These are phyloP conservation scores for Stephanodiscus triporus DNA, from an alignment of 108 stramenopile genomes.

Conservation along the genomic window DNA sequence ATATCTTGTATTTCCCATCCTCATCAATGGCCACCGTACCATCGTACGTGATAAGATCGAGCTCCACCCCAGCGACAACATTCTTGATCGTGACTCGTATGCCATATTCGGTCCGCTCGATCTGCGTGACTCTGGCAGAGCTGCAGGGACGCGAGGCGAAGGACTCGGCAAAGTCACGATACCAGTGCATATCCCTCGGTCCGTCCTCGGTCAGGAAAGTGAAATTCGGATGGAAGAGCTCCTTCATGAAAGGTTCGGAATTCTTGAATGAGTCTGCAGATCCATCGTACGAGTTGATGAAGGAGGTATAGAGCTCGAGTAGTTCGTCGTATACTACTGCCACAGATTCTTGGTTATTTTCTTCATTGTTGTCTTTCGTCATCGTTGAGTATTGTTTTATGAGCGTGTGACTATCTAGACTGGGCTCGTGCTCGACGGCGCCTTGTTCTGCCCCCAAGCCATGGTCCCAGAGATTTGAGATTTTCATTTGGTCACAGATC, in stretches of 20 bases:
- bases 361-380: neutral
- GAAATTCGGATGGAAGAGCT: neutral
- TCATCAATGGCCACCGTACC: neutral
- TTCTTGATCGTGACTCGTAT: neutral
- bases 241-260: neutral
- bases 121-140: neutral
- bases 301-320: neutral
- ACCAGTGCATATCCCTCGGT: neutral
- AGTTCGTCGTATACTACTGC: neutral
- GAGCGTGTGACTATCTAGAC: neutral
- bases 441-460: neutral
- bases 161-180: neutral
- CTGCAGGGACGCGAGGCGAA: neutral
- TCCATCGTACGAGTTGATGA: constrained; percentile 5
- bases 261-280: neutral
- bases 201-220: neutral
- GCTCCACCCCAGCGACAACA: neutral
- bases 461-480: too few species aligned
- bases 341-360: neutral
- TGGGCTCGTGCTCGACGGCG: too few species aligned
- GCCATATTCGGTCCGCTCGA: neutral
- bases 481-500: neutral
- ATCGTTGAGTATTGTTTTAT: neutral
- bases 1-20: neutral
- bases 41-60: constrained; percentile 1